Evolutionary conservation across 2,329 filamentous ascomycete genomes (phyloP), one percentile per base, ranked within the genome.

Genomic region (Colletotrichum sp.): DNA sequence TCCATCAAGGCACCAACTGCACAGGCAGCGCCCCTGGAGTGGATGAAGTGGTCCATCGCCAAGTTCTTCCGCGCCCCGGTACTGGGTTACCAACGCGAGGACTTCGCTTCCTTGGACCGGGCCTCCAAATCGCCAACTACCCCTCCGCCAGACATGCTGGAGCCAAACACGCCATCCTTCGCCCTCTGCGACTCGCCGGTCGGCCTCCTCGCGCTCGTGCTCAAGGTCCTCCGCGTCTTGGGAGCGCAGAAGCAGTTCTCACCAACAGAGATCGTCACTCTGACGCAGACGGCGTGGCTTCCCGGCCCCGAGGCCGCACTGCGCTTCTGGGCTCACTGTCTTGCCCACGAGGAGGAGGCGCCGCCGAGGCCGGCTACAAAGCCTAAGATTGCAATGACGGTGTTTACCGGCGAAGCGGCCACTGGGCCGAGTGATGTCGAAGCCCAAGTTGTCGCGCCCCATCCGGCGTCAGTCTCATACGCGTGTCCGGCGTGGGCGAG

Each of bases 211-310:
- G 88, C 91, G 34, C 89, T 90, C 77, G 85, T 91, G 6, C 80
- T 92, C 74, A 88, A 87, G 79, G 83, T 85, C 3, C 81, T 92
- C 68, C 85, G 86, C 19, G 82, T 85, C 2, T 80, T 86, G 5
- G 86, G 84, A 4, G 85, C 87, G 0, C 81, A 78, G 7, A 83
- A 86, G 71, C 83, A 85, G 19, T 86, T 91, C 67, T 85, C 86
- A 3, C 84, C 86, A 5, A 84, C 86, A 16, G 90, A 93, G 71
- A 85, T 94, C 29, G 86, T 94, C 74, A 91, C 90, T 22, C 85
- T 93, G 79, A 89, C 91, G 2, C 89, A 91, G 81, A 83, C 94
- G 32, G 89, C 92, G 27, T 94, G 93, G 93, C 83, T 94, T 1
- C 92, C 93, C 0, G 93, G 92, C 0, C 92, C 92, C 0, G 92